Evolutionary conservation across 768 basidiomycete genomes (phyloP).

Genomic region (Xanthoconium stramineum): DNA sequence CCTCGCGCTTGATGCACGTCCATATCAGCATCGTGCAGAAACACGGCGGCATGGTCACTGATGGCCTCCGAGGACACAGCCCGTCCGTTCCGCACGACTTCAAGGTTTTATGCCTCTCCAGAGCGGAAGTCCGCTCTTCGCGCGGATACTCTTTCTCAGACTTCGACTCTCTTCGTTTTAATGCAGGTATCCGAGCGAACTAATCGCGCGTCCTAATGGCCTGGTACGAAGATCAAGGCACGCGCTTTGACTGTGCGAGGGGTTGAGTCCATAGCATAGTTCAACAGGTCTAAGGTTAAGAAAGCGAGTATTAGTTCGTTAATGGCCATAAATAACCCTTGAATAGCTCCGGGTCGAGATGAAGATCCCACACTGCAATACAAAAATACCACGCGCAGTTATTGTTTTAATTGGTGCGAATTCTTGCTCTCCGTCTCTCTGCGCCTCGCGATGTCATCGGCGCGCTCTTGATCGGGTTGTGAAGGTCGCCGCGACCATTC

Average conservation of each 20-base stretch:
- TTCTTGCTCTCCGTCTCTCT: not conserved
- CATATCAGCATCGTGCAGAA: slow-evolving; percentile 1
- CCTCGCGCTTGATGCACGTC: not conserved
- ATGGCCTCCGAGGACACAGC: slow-evolving; percentile 5
- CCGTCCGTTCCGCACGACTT: not conserved
- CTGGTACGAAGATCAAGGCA: not conserved
- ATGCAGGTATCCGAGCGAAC: not conserved
- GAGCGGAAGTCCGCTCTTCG: not conserved
- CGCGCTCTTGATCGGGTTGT: not conserved
- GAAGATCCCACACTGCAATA: not conserved
- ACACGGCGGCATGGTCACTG: not conserved
- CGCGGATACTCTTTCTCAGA: too few species aligned
- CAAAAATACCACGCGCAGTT: not conserved
- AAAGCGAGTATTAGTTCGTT: not conserved
- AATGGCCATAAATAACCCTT: not conserved
- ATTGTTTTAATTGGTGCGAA: not conserved
- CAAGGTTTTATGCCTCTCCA: not conserved
- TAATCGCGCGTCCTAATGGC: not conserved
- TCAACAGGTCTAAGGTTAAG: not conserved
- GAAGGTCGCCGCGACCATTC: not conserved
- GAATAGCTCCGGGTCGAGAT: not conserved
- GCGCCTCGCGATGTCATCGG: not conserved
- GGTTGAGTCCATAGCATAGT: too few species aligned
- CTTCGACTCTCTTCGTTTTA: not conserved
- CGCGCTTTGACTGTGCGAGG: too few species aligned